Percentiles rank a stretch among this genome's conserved stretches.
These are phyloP conservation scores for Ophiostoma australiae DNA, from an alignment of 2,329 filamentous ascomycete species.

Conservation along the genomic window DNA sequence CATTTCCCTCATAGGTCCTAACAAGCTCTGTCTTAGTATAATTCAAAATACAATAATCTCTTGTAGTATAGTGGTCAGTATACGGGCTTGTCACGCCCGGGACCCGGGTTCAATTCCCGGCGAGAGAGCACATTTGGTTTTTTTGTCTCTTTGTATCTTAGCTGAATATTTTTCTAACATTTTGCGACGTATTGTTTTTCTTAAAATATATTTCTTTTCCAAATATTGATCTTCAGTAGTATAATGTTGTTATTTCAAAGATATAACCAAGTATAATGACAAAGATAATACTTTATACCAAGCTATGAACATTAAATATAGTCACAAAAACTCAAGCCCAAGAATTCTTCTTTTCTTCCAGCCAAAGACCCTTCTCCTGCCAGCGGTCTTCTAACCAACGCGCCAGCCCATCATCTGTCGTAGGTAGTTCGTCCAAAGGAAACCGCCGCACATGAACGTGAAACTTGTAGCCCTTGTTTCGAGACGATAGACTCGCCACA, in stretches of 20 bases:
- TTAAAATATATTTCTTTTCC: too few relatives aligned
- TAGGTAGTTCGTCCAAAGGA: not conserved
- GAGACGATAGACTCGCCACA: constrained; percentile 33
- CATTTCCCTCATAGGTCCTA: not conserved
- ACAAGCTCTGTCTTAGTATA: too few relatives aligned
- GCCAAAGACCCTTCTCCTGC: not conserved
- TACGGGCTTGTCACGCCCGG: constrained; percentile 19
- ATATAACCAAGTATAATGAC: too few relatives aligned
- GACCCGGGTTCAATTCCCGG: constrained; percentile 15
- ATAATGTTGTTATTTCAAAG: too few relatives aligned
- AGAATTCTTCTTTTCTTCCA: not conserved
- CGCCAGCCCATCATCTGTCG: not conserved
- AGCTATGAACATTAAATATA: not conserved
- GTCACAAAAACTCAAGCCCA: not conserved
- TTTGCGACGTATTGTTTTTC: too few relatives aligned
- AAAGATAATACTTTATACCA: not conserved
- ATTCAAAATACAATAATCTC: not conserved
- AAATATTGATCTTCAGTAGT: too few relatives aligned
- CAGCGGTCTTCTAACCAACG: not conserved
- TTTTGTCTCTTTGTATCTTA: not conserved
- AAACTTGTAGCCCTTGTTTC: not conserved
- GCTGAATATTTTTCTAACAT: too few relatives aligned
- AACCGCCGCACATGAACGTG: not conserved
- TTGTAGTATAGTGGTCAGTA: constrained; percentile 19
- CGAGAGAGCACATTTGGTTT: not conserved